Percentiles rank a stretch among this genome's conserved stretches.
Evolutionary conservation across 164 flowering plant genomes (phyloP).

Genomic region (Vitis cinerea): DNA sequence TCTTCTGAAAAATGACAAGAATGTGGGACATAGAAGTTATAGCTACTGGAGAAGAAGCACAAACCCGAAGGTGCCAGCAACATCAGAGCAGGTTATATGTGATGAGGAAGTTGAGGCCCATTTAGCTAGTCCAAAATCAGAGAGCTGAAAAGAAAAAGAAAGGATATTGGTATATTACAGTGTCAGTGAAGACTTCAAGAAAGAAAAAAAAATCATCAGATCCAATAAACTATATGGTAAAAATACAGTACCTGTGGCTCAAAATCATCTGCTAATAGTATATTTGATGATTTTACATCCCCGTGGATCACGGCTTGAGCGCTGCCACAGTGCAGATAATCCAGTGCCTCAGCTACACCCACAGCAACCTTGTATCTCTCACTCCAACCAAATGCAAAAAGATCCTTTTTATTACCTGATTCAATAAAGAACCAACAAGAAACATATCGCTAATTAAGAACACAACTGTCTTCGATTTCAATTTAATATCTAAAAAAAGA

Average conservation of each 20-base stretch:
- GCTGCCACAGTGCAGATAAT: conserved; percentile 63
- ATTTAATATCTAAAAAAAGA: not conserved
- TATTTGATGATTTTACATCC: conserved; percentile 96
- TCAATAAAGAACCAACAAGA: not conserved
- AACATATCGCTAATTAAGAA: not conserved
- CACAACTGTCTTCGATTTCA: not conserved
- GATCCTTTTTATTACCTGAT: conserved; percentile 47
- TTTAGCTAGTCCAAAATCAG: conserved; percentile 93
- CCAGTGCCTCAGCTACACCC: conserved; percentile 89
- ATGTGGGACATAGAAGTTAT: not conserved
- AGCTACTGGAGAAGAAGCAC: conserved; percentile 18
- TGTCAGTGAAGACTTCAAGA: not conserved
- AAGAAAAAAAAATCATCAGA: not conserved
- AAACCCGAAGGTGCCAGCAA: conserved; percentile 96
- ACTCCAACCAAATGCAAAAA: conserved; percentile 62
- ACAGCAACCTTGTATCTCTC: conserved; percentile 86
- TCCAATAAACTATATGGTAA: not conserved
- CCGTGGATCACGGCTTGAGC: conserved; percentile 81
- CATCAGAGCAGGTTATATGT: conserved; percentile 73
- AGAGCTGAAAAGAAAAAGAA: conserved; percentile 53
- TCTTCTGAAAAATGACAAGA: not conserved
- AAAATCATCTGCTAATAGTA: conserved; percentile 80
- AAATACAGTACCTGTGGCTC: conserved; percentile 60
- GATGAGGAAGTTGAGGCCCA: conserved; percentile 72
- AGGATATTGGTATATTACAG: not conserved